A percentile compares a stretch with the other conserved stretches of the same genome.
Conservation (phyloP, 78 protist genomes). For the Parvularia atlantis region DNA sequence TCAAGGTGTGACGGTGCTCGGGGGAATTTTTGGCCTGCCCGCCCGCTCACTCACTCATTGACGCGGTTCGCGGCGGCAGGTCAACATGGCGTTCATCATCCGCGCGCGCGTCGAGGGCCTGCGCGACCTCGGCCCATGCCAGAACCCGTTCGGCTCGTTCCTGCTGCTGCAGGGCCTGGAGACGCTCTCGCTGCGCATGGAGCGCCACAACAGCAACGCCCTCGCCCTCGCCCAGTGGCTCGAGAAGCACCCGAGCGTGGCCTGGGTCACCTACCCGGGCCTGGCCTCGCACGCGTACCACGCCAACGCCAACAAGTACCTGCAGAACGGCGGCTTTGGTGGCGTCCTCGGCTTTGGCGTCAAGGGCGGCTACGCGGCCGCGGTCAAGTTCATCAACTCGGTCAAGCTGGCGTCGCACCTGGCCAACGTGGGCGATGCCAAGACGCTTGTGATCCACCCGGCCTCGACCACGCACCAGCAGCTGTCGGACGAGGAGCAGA, state of each 20-base stretch:
- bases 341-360: slow-evolving; percentile 34
- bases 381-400: slow-evolving; percentile 3
- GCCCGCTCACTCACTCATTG: not conserved
- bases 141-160: slow-evolving; percentile 33
- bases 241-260: slow-evolving; percentile 26
- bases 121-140: slow-evolving; percentile 29
- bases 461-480: slow-evolving; percentile 56
- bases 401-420: slow-evolving; percentile 28
- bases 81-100: slow-evolving; percentile 12
- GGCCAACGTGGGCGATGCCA: slow-evolving; percentile 61
- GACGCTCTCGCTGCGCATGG: slow-evolving; percentile 37
- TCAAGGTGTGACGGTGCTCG: not conserved
- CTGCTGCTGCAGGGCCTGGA: slow-evolving; percentile 34
- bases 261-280: slow-evolving; percentile 26
- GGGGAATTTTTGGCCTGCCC: not conserved
- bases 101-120: slow-evolving; percentile 23
- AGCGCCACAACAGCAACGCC: slow-evolving; percentile 28
- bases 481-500: slow-evolving; percentile 29
- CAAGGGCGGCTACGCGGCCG: slow-evolving; percentile 22
- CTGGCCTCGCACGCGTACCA: slow-evolving; percentile 14
- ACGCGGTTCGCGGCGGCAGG: not conserved
- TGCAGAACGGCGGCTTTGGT: slow-evolving; percentile 9
- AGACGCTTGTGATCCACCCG: slow-evolving; percentile 46
- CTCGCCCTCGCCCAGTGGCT: slow-evolving; percentile 24
- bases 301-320: slow-evolving; percentile 27